Base-by-base conservation (phyloP, 345 rosid genomes). In the Lepidium sativum region DNA sequence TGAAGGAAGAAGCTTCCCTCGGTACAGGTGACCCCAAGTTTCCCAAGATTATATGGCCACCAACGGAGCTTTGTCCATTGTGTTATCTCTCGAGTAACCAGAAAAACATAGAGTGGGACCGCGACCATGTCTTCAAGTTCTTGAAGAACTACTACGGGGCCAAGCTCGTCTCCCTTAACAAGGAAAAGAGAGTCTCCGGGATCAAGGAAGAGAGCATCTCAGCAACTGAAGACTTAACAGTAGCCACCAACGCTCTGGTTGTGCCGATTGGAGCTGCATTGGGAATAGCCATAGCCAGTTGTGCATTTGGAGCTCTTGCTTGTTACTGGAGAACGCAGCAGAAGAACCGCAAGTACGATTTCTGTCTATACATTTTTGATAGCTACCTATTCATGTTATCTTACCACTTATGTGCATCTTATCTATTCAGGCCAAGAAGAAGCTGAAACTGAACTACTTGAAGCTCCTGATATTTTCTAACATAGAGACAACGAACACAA, bases 261-360 rank as follows among this genome's bases (percentile, higher is more conserved):
- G 97, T 90, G 60, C 99, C 96, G 5, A 70, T 88, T 33, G 99
- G 97, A 54, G 97, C 99, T 43, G 99, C 99, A n/a, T 78, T 94
- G 82, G 99, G 97, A 9, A 86, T 94, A 64, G 99, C 97, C 16
- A 69, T 94, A 7, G 95, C 96, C 52, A 94, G 99, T 83, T 88
- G 97, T 78, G 97, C 95, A 32, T 90, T 94, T 60, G 97, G 99
- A 68, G 99, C 92, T 1, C 95, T 94, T 11, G 92, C 99, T 6
- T 94, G 96, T 80, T 94, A 86, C 84, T 94, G 99, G 97, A 90
- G 97, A 15, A 83, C 95, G 8, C 96, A 74, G 61, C 97, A 94
- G 86, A 94, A 94, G 89, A 94, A 79, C 78, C 87, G 92, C 63
- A 94, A 90, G 99, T 94, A 87, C 76, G 70, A 74, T 77, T 83